phyloP scores from a whole-genome alignment of 2,329 filamentous ascomycete genomes.

The Neonectria ditissima region DNA sequence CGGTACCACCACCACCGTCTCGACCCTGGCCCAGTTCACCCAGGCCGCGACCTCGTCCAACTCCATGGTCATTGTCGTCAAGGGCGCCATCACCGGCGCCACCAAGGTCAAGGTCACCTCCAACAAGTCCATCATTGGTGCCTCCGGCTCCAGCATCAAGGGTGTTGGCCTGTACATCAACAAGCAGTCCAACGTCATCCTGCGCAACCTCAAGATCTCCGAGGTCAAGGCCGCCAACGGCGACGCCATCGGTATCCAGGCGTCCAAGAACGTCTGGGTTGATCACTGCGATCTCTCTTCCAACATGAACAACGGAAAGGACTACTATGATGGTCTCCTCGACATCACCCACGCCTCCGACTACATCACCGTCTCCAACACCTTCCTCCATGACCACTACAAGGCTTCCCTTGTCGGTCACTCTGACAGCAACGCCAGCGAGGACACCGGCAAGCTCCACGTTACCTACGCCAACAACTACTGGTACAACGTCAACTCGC shows the following conservation, averaged over 20 bases:
- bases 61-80: slow-evolving; percentile 56
- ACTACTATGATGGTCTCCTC: slow-evolving; percentile 76
- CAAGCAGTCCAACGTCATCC: slow-evolving; percentile 67
- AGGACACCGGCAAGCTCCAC: slow-evolving; percentile 71
- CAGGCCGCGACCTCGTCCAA: slow-evolving; percentile 59
- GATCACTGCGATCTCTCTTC: slow-evolving; percentile 76
- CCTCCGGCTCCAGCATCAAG: slow-evolving; percentile 51
- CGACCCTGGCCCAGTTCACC: slow-evolving; percentile 58
- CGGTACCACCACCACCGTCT: slow-evolving; percentile 59
- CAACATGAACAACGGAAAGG: slow-evolving; percentile 70
- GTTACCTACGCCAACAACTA: slow-evolving; percentile 77
- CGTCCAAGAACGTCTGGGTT: slow-evolving; percentile 71
- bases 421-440: slow-evolving; percentile 66
- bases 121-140: slow-evolving; percentile 61
- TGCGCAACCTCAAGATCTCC: slow-evolving; percentile 71
- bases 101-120: slow-evolving; percentile 56
- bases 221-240: slow-evolving; percentile 66
- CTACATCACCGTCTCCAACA: slow-evolving; percentile 64
- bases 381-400: slow-evolving; percentile 55
- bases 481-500: slow-evolving; percentile 73
- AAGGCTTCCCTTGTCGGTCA: slow-evolving; percentile 72
- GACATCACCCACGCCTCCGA: slow-evolving; percentile 73
- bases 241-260: slow-evolving; percentile 70
- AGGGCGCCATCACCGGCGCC: slow-evolving; percentile 54
- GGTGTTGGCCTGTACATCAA: slow-evolving; percentile 66